These are phyloP conservation scores for Chalciporus sp. DNA, from an alignment of 1,284 basidiomycete genomes.

Conservation along the genomic window DNA sequence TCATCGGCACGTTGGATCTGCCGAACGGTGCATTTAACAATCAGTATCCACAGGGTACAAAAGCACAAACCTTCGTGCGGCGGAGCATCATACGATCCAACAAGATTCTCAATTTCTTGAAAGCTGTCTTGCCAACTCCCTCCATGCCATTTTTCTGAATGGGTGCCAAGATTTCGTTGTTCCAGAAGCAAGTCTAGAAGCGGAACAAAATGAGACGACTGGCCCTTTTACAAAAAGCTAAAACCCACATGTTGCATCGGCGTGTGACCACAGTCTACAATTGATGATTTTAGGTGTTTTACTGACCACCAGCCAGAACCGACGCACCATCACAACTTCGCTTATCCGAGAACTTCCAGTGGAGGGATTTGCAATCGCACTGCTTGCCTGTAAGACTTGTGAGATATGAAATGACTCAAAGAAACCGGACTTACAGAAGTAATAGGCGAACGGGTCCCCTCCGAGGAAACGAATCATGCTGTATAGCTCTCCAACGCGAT, in stretches of 20 bases:
- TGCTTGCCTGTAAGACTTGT: conserved; percentile 57
- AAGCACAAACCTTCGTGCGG: conserved; percentile 63
- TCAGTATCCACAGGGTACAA: not conserved
- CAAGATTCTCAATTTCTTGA: conserved; percentile 89
- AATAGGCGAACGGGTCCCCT: conserved; percentile 88
- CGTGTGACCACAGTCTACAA: conserved; percentile 82
- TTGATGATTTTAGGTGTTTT: conserved; percentile 1
- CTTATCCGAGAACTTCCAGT: conserved; percentile 89
- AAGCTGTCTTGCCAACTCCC: conserved; percentile 78
- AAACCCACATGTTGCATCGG: conserved; percentile 87
- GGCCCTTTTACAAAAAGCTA: not conserved
- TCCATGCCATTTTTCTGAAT: conserved; percentile 84
- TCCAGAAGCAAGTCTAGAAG: conserved; percentile 81
- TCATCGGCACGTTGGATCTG: conserved; percentile 98
- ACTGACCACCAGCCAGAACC: not conserved
- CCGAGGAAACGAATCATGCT: conserved; percentile 93
- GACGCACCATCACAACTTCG: conserved; percentile 78
- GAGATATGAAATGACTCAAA: conserved; percentile 3
- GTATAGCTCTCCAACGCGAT: conserved; percentile 97
- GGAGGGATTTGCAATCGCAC: conserved; percentile 87
- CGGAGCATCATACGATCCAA: conserved; percentile 97
- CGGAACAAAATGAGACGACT: conserved; percentile 4
- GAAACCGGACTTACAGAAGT: conserved; percentile 75
- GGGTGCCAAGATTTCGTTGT: conserved; percentile 91
- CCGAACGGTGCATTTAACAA: conserved; percentile 37